Percentiles rank a stretch among this genome's conserved stretches.
Evolutionary conservation across 139 green algal genomes (phyloP).

Genomic region (Eudorina sp.): DNA sequence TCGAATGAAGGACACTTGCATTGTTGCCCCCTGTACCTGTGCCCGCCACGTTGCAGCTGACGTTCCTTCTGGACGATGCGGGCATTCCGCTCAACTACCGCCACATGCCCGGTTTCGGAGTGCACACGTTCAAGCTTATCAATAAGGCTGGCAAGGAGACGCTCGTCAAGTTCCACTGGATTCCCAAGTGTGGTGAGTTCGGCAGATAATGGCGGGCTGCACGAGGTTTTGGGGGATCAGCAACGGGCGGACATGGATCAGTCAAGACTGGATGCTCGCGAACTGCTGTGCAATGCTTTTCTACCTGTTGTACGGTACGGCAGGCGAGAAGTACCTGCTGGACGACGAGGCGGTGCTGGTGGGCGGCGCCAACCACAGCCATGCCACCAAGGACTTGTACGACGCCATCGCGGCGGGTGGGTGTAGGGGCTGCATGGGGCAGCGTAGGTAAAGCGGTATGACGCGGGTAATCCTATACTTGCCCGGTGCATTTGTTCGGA

Average conservation of each 20-base stretch:
- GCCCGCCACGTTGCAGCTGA: constrained; percentile 77
- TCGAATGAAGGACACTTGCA: no score
- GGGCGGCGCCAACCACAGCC: constrained; percentile 94
- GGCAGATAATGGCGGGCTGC: no score
- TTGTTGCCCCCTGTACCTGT: background rate
- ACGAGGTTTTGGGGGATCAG: no score
- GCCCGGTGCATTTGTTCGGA: no score
- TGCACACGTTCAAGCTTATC: constrained; percentile 96
- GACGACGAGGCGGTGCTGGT: constrained; percentile 93
- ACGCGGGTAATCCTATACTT: no score
- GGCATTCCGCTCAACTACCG: constrained; percentile 95
- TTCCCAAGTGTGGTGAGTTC: constrained; percentile 80
- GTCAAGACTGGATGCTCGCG: no score
- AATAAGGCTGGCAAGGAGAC: constrained; percentile 86
- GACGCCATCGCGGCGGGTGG: constrained; percentile 86
- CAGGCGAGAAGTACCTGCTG: constrained; percentile 79
- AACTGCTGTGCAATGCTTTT: no score
- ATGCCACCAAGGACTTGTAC: constrained; percentile 96
- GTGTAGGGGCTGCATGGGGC: background rate
- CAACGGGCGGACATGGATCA: no score
- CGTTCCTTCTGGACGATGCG: constrained; percentile 92
- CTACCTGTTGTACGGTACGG: no score
- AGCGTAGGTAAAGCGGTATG: background rate
- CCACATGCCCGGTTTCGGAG: constrained; percentile 96
- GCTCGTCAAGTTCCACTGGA: constrained; percentile 98